These are phyloP conservation scores for Diospyros kaki DNA, from an alignment of 148 eudicot species.

Conservation along the genomic window DNA sequence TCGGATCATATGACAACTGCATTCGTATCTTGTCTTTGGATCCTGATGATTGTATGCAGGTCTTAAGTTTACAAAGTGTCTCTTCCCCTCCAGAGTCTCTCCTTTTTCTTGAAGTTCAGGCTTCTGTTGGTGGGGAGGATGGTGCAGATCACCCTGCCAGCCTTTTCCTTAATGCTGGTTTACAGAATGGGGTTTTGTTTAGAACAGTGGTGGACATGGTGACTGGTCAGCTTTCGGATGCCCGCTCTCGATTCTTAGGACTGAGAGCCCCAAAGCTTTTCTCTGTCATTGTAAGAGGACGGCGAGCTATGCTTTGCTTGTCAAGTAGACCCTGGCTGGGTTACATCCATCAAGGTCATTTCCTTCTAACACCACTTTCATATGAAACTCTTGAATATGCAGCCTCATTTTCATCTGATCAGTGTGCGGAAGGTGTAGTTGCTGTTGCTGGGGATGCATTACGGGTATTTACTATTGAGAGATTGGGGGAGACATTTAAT, in stretches of 20 bases:
- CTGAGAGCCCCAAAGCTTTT: constrained; percentile 89
- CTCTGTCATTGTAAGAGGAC: constrained; percentile 74
- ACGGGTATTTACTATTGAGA: constrained; percentile 90
- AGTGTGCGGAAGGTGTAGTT: constrained; percentile 98
- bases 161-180: constrained; percentile 91
- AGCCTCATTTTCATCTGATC: constrained; percentile 96
- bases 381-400: constrained; percentile 94
- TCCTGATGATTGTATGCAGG: constrained; percentile 97
- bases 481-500: constrained; percentile 96
- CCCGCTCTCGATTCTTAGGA: constrained; percentile 93
- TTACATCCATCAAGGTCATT: constrained; percentile 97
- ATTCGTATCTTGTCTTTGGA: constrained; percentile 86
- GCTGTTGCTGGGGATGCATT: constrained; percentile 95
- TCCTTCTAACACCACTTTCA: constrained; percentile 91
- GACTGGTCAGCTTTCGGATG: constrained; percentile 94
- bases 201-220: constrained; percentile 99
- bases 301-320: constrained; percentile 93
- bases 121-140: constrained; percentile 94
- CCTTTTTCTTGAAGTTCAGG: constrained; percentile 90
- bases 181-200: constrained; percentile 87
- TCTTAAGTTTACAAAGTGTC: constrained; percentile 91
- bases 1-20: constrained; percentile 95
- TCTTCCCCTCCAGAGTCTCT: constrained; percentile 96
- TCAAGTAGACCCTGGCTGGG: constrained; percentile 99
- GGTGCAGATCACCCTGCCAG: constrained; percentile 99